A percentile compares a stretch with the other conserved stretches of the same genome.
These are phyloP conservation scores for Penicillium sp. DNA, from an alignment of 2,329 filamentous ascomycete species.

Conservation along the genomic window DNA sequence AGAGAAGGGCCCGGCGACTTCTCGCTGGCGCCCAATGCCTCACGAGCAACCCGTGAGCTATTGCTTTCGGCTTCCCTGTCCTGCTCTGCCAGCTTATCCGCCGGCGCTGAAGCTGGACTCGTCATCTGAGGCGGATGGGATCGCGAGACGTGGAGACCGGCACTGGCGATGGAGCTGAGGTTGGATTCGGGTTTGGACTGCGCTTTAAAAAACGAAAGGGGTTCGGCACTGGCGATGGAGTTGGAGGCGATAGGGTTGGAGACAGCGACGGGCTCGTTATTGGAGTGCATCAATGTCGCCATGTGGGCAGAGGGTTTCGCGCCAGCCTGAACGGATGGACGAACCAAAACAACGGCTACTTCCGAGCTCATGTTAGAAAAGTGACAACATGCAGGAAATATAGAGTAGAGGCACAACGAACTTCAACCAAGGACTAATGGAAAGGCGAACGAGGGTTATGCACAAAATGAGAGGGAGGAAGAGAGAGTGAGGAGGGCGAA, in stretches of 20 bases:
- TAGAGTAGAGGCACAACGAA: conserved; percentile 12
- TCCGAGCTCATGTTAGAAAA: conserved; percentile 37
- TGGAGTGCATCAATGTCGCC: conserved; percentile 43
- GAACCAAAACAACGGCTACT: conserved; percentile 31
- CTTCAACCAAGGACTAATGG: conserved; percentile 12
- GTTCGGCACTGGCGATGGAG: conserved; percentile 30
- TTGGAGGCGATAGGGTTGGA: conserved; percentile 34
- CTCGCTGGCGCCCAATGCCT: conserved; percentile 39
- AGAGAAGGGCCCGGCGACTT: conserved; percentile 37
- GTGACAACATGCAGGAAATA: conserved; percentile 2
- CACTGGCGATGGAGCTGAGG: conserved; percentile 41
- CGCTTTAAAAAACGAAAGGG: conserved; percentile 33
- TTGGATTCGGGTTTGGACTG: conserved; percentile 36
- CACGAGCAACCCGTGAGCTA: conserved; percentile 41
- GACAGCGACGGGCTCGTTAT: conserved; percentile 39
- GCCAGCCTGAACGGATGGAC: conserved; percentile 31
- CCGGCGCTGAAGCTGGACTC: conserved; percentile 51
- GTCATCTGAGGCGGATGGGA: conserved; percentile 38
- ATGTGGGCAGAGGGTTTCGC: conserved; percentile 36
- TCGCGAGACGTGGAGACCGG: conserved; percentile 41
- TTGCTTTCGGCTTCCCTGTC: conserved; percentile 33
- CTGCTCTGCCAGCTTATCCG: conserved; percentile 29
- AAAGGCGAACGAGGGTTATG: conserved; percentile 9
- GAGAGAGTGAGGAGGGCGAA: conserved; percentile 16
- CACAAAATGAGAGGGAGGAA: not conserved